A percentile compares a stretch with the other conserved stretches of the same genome.
Conservation (phyloP, 768 basidiomycete species). For the Suillus clintonianus region DNA sequence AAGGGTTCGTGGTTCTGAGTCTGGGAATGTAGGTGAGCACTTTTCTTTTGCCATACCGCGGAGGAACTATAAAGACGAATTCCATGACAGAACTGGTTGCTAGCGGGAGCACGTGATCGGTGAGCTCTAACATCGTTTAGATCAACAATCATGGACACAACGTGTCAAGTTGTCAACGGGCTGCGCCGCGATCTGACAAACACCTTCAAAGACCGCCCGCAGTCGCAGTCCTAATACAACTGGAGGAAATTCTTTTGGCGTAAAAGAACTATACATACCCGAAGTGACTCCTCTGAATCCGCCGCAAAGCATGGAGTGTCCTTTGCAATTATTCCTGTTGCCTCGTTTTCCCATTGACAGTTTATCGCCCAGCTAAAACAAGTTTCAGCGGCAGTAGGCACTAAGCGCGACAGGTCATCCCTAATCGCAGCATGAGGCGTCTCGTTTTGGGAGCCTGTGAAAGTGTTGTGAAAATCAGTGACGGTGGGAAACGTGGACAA, state of each 20-base stretch:
- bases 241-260: neutral
- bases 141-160: neutral
- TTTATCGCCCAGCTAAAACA: neutral
- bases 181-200: neutral
- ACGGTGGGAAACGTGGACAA: neutral
- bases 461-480: neutral
- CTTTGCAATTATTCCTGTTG: neutral
- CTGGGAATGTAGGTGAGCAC: constrained; percentile 8
- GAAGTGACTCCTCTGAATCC: neutral
- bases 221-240: neutral
- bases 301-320: neutral
- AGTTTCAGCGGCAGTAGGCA: neutral
- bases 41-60: constrained; percentile 3
- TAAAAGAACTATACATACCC: neutral
- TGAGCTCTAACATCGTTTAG: neutral
- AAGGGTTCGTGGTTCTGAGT: constrained; percentile 5
- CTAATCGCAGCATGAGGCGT: neutral
- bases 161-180: neutral
- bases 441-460: neutral
- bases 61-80: constrained; percentile 5
- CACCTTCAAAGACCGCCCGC: neutral
- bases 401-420: neutral
- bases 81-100: constrained; percentile 2
- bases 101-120: constrained; percentile 12
- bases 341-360: neutral